A percentile compares a stretch with the other conserved stretches of the same genome.
phyloP scores from a whole-genome alignment of 805 yeast genomes.

The Candida morakotiae region DNA sequence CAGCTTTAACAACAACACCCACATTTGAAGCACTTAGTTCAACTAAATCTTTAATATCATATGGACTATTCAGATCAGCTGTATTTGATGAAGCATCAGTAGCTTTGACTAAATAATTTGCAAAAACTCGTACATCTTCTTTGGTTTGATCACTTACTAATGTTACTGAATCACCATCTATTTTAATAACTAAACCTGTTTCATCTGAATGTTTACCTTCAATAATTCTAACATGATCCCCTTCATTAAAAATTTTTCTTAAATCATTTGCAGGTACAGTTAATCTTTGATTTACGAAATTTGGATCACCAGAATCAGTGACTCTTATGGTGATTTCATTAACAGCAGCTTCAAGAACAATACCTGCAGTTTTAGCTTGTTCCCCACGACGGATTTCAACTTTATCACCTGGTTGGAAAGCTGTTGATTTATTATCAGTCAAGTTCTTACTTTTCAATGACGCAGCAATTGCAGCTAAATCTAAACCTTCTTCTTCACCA shows the following conservation, averaged over 20 bases:
- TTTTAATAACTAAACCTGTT: slow-evolving; percentile 87
- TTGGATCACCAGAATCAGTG: slow-evolving; percentile 54
- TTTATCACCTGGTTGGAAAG: slow-evolving; percentile 89
- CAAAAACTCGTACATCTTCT: slow-evolving; percentile 87
- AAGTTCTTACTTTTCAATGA: slow-evolving; percentile 57
- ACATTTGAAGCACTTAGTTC: slow-evolving; percentile 81
- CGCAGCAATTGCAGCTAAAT: slow-evolving; percentile 80
- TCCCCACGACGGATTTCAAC: slow-evolving; percentile 93
- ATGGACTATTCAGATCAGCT: slow-evolving; percentile 69
- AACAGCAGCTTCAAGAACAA: slow-evolving; percentile 61
- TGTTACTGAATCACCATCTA: slow-evolving; percentile 81
- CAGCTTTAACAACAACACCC: slow-evolving; percentile 87
- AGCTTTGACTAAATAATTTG: slow-evolving; percentile 86
- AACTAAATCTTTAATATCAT: slow-evolving; percentile 84
- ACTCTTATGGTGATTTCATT: slow-evolving; percentile 50
- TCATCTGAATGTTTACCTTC: slow-evolving; percentile 91
- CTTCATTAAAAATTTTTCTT: slow-evolving; percentile 81
- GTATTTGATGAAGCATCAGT: slow-evolving; percentile 65
- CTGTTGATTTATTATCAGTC: slow-evolving; percentile 24
- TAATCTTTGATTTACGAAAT: slow-evolving; percentile 52
- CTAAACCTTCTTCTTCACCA: slow-evolving; percentile 83
- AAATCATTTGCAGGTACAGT: slow-evolving; percentile 81
- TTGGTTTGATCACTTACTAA: slow-evolving; percentile 85
- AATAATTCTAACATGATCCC: slow-evolving; percentile 92
- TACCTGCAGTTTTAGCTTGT: slow-evolving; percentile 84